Evolutionary conservation across 768 basidiomycete genomes (phyloP).

Genomic region (Psilocybe azurescens): DNA sequence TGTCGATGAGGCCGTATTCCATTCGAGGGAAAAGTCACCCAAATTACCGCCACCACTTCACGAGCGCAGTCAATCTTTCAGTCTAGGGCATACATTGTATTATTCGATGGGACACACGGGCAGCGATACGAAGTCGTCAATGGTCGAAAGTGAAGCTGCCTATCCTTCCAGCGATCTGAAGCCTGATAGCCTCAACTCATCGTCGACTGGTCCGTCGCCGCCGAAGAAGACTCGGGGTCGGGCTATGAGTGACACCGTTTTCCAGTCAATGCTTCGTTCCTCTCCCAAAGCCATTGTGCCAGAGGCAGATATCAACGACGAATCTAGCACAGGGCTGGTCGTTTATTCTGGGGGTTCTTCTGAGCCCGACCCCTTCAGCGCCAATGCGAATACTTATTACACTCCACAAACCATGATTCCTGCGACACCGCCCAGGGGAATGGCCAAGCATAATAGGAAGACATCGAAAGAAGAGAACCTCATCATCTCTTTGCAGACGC

Average conservation of each 20-base stretch:
- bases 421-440: slow-evolving; percentile 60
- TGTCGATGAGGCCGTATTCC: slow-evolving; percentile 52
- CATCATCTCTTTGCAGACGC: slow-evolving; percentile 76
- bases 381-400: slow-evolving; percentile 77
- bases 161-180: slow-evolving; percentile 38
- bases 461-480: slow-evolving; percentile 74
- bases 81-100: slow-evolving; percentile 68
- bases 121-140: slow-evolving; percentile 20
- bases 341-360: slow-evolving; percentile 45
- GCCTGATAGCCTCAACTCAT: slow-evolving; percentile 29
- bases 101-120: slow-evolving; percentile 48
- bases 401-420: slow-evolving; percentile 78
- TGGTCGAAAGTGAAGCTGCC: slow-evolving; percentile 27
- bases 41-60: slow-evolving; percentile 42
- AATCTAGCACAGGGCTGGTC: slow-evolving; percentile 50
- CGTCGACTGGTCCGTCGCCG: slow-evolving; percentile 20
- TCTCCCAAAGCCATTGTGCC: slow-evolving; percentile 40
- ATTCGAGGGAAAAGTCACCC: slow-evolving; percentile 44
- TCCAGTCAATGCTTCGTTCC: slow-evolving; percentile 59
- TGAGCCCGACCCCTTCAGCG: slow-evolving; percentile 78
- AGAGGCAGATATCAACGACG: slow-evolving; percentile 71
- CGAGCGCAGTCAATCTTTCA: slow-evolving; percentile 73
- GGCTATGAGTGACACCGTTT: slow-evolving; percentile 67
- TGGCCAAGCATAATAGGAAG: slow-evolving; percentile 52
- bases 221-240: slow-evolving; percentile 50